phyloP scores from a whole-genome alignment of 805 yeast species.

The Candida coquimbonensis region DNA sequence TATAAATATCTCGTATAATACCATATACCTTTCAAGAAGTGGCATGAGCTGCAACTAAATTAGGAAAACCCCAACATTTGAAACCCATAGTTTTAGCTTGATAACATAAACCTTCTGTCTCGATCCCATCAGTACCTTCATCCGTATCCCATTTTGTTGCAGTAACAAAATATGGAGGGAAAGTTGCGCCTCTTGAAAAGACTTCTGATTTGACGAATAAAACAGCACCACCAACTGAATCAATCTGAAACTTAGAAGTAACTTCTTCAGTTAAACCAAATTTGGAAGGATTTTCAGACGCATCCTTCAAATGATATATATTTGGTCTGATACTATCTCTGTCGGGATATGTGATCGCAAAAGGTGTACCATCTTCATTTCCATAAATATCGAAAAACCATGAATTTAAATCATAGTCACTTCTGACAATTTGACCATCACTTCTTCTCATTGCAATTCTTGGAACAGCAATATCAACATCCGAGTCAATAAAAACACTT shows the following conservation, averaged over 20 bases:
- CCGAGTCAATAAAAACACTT: constrained; percentile 17
- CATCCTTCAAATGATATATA: constrained; percentile 23
- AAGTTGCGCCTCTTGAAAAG: constrained; percentile 38
- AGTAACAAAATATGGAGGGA: constrained; percentile 38
- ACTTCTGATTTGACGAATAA: constrained; percentile 36
- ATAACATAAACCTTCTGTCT: constrained; percentile 47
- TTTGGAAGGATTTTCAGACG: constrained; percentile 18
- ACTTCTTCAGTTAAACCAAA: constrained; percentile 8
- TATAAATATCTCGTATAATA: no score
- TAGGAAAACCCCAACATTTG: constrained; percentile 44
- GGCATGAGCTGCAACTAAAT: constrained; percentile 34
- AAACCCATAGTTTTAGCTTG: constrained; percentile 38
- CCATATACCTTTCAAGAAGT: not conserved
- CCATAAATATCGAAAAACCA: constrained; percentile 27
- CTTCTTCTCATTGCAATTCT: constrained; percentile 21
- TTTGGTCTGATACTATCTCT: constrained; percentile 7
- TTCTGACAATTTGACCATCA: constrained; percentile 7
- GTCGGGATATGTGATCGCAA: constrained; percentile 10
- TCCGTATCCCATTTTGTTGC: constrained; percentile 37
- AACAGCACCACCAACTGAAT: constrained; percentile 49
- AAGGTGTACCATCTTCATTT: constrained; percentile 20
- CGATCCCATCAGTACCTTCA: constrained; percentile 49
- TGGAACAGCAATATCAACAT: constrained; percentile 27
- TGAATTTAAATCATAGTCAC: constrained; percentile 30
- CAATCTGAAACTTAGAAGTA: constrained; percentile 23